Evolutionary conservation across 129 eudicot genomes (phyloP).

Genomic region (Flaveria trinervia): DNA sequence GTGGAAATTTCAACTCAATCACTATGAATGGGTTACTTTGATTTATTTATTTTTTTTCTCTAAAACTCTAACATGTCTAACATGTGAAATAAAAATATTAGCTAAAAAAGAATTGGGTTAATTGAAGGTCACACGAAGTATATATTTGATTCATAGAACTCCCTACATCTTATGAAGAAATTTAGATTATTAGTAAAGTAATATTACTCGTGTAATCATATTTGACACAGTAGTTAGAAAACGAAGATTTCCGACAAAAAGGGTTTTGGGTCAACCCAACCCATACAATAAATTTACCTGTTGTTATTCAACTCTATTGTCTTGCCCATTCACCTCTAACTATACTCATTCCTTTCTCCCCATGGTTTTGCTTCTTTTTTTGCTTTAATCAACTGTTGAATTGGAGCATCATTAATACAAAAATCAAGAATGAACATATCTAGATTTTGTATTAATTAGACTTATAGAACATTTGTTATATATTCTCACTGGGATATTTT

Average conservation of each 20-base stretch:
- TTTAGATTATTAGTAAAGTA: neutral
- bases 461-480: neutral
- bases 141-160: neutral
- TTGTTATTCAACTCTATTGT: neutral
- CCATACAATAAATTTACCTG: neutral
- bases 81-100: neutral
- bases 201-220: neutral
- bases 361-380: neutral
- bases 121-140: neutral
- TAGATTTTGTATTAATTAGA: neutral
- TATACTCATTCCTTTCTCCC: neutral
- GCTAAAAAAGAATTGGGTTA: neutral
- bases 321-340: neutral
- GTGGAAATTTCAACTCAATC: neutral
- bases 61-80: neutral
- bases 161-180: neutral
- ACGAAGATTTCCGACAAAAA: neutral
- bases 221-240: neutral
- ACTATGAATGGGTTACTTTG: neutral
- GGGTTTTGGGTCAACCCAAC: neutral
- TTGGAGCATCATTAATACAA: neutral
- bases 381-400: neutral
- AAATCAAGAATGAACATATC: constrained; percentile 12
- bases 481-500: neutral
- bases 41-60: neutral